These are phyloP conservation scores for Metarhizium album DNA, from an alignment of 2,329 filamentous ascomycete species.

Conservation along the genomic window DNA sequence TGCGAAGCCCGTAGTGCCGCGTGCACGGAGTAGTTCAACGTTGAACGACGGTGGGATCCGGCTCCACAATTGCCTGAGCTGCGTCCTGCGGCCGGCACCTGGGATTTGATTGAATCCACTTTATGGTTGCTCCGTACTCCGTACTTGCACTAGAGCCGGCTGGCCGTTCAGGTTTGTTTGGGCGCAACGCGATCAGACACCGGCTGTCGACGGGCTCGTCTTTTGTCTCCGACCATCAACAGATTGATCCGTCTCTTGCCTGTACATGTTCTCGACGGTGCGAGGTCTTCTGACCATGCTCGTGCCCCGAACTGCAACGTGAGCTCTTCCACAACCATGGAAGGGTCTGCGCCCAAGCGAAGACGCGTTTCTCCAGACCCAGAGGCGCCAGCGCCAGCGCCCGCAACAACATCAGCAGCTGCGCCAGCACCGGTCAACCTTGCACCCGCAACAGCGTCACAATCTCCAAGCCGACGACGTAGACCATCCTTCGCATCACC, in stretches of 20 bases:
- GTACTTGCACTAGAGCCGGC: too few relatives aligned
- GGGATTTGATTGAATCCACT: too few relatives aligned
- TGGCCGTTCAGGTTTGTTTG: constrained; percentile 2
- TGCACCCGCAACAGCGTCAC: constrained; percentile 3
- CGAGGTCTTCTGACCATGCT: constrained; percentile 1
- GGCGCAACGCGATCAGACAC: constrained; percentile 2
- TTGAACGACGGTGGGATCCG: not conserved
- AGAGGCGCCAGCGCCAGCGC: not conserved
- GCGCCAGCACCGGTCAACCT: not conserved
- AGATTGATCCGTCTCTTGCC: not conserved
- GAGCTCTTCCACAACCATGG: constrained; percentile 22
- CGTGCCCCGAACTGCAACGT: not conserved
- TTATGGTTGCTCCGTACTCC: too few relatives aligned
- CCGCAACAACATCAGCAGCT: not conserved
- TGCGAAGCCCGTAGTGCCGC: too few relatives aligned
- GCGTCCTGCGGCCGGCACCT: too few relatives aligned
- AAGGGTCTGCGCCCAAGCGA: constrained; percentile 48
- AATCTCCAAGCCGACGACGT: constrained; percentile 14
- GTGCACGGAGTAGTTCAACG: not conserved
- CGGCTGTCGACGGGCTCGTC: not conserved
- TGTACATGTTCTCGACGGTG: not conserved
- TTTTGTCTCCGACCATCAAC: not conserved
- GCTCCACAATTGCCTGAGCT: not conserved
- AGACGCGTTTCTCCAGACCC: constrained; percentile 9
- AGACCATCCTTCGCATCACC: constrained; percentile 56